These are phyloP conservation scores for Sugiyamaella japonica DNA, from an alignment of 1,139 yeast genomes.

Conservation along the genomic window DNA sequence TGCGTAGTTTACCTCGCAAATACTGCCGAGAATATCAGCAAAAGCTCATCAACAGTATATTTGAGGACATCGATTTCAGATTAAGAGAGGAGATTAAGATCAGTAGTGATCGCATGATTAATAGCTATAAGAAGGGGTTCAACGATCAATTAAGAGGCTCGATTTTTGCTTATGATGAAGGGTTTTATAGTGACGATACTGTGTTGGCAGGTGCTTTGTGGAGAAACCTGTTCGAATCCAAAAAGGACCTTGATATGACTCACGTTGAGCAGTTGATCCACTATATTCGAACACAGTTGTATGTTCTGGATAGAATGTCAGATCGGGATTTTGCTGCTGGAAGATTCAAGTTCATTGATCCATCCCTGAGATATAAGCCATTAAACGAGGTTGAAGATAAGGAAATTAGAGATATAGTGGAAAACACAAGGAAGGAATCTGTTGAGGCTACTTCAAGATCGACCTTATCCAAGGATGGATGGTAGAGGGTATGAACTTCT, in stretches of 20 bases:
- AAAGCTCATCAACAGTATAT: conserved; percentile 83
- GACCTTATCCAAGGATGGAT: conserved; percentile 19
- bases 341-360: conserved; percentile 80
- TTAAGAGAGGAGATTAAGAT: conserved; percentile 84
- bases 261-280: conserved; percentile 86
- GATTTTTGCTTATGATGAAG: conserved; percentile 91
- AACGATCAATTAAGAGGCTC: conserved; percentile 88
- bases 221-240: conserved; percentile 70
- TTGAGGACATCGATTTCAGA: conserved; percentile 84
- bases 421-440: conserved; percentile 6
- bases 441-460: conserved; percentile 11
- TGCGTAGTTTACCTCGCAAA: conserved; percentile 93
- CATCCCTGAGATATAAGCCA: conserved; percentile 73
- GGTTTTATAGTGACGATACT: conserved; percentile 76
- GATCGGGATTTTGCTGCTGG: conserved; percentile 95
- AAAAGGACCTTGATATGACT: conserved; percentile 75
- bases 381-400: conserved; percentile 47
- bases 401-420: conserved; percentile 34
- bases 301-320: conserved; percentile 77
- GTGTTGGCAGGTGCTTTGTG: conserved; percentile 79
- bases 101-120: conserved; percentile 78
- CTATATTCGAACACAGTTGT: conserved; percentile 84
- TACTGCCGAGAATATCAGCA: conserved; percentile 90
- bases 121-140: conserved; percentile 84
- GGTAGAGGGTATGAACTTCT: conserved; percentile 4